These are phyloP conservation scores for Tuber umbilicatum DNA, from an alignment of 495 filamentous ascomycete genomes.

Conservation along the genomic window DNA sequence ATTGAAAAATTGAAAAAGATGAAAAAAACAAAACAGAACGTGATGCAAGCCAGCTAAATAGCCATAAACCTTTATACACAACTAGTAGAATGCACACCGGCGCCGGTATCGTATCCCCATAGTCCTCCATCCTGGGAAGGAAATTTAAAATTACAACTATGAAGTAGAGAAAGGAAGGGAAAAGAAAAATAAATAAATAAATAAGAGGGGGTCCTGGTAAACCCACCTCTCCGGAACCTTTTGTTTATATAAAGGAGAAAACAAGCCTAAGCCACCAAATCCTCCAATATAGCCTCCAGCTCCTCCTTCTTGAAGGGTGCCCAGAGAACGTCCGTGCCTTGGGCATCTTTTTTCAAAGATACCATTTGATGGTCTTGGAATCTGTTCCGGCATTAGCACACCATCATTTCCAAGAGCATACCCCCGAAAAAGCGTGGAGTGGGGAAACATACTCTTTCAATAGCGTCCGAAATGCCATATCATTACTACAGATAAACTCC, in stretches of 20 bases:
- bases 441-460: constrained; percentile 68
- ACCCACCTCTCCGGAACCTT: neutral
- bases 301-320: constrained; percentile 84
- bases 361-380: constrained; percentile 98
- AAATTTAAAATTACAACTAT: neutral
- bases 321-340: constrained; percentile 76
- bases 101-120: neutral
- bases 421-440: neutral
- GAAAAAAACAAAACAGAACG: neutral
- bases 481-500: constrained; percentile 92
- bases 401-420: neutral
- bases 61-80: neutral
- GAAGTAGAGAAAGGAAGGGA: neutral
- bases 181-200: neutral
- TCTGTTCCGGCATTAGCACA: constrained; percentile 43
- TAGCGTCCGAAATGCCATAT: constrained; percentile 88
- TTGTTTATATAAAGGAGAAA: neutral
- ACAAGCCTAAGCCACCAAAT: constrained; percentile 51
- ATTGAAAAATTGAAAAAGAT: neutral
- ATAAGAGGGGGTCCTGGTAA: neutral
- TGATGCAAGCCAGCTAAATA: neutral
- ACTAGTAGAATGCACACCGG: neutral
- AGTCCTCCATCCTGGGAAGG: neutral
- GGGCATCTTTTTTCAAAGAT: constrained; percentile 71
- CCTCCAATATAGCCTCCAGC: constrained; percentile 81